phyloP scores from a whole-genome alignment of 306 rosid species.

The Gynostemma pentaphyllum region DNA sequence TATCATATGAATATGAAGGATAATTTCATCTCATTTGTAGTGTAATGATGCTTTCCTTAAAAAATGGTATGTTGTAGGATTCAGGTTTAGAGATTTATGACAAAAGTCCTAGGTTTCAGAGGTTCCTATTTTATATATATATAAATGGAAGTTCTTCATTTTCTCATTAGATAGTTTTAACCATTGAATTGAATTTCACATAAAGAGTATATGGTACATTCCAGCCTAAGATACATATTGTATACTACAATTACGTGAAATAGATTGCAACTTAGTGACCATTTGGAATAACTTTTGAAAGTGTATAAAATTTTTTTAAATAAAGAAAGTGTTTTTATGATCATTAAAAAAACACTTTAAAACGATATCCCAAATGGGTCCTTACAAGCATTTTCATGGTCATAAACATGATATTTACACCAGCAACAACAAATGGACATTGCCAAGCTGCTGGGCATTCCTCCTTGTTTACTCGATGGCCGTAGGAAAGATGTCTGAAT shows the following conservation, averaged over 20 bases:
- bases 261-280: slow-evolving; percentile 23
- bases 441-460: slow-evolving; percentile 61
- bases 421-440: slow-evolving; percentile 87
- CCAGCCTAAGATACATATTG: too few relatives aligned
- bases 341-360: too few relatives aligned
- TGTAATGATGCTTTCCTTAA: neutral
- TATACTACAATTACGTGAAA: neutral
- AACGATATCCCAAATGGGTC: too few relatives aligned
- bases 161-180: neutral
- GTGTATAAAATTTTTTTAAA: too few relatives aligned
- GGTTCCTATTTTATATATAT: too few relatives aligned
- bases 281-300: too few relatives aligned
- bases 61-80: neutral
- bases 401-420: slow-evolving; percentile 85
- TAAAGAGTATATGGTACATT: neutral
- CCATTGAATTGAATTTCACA: neutral
- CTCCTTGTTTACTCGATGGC: slow-evolving; percentile 62
- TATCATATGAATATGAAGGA: neutral
- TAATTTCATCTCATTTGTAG: neutral
- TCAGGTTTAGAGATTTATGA: slow-evolving; percentile 23
- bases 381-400: slow-evolving; percentile 86
- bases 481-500: slow-evolving; percentile 55
- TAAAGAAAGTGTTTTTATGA: too few relatives aligned
- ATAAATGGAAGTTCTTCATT: neutral
- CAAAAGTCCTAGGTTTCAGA: slow-evolving; percentile 61